Conservation (phyloP, 495 filamentous ascomycete species). For the Xylaria nigripes region DNA sequence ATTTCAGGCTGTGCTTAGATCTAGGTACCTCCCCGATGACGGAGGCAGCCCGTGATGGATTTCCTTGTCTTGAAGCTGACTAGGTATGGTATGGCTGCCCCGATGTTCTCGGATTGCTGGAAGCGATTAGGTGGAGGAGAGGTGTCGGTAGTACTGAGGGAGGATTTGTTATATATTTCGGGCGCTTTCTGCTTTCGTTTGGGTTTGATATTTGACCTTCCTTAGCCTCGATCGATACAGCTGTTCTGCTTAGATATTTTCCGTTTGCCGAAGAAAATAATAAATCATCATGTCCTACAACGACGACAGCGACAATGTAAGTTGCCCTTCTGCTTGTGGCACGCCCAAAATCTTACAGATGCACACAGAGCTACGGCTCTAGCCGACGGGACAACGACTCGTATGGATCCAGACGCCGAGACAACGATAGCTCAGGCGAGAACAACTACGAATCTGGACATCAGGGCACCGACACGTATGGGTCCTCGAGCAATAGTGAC, state of each 20-base stretch:
- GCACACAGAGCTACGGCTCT: slow-evolving; percentile 15
- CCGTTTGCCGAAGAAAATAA: not conserved
- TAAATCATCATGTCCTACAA: slow-evolving; percentile 26
- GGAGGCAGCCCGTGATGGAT: too few relatives aligned
- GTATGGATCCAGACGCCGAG: slow-evolving; percentile 10
- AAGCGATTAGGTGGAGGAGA: too few relatives aligned
- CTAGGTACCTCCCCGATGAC: too few relatives aligned
- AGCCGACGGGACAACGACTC: slow-evolving; percentile 3
- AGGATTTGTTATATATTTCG: too few relatives aligned
- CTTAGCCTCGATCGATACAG: too few relatives aligned
- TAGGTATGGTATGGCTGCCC: too few relatives aligned
- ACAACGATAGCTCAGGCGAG: slow-evolving; percentile 10
- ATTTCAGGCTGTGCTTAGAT: too few relatives aligned
- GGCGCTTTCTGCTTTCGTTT: too few relatives aligned
- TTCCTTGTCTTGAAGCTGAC: too few relatives aligned
- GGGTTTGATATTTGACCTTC: too few relatives aligned
- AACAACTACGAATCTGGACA: not conserved
- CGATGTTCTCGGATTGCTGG: too few relatives aligned
- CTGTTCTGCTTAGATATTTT: not conserved
- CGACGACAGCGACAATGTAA: slow-evolving; percentile 15
- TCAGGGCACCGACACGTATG: not conserved
- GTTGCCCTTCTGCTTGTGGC: not conserved
- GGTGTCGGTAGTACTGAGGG: too few relatives aligned
- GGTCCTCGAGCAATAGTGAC: not conserved
- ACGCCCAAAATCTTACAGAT: slow-evolving; percentile 7